Base-by-base conservation (phyloP, 768 basidiomycete species). In the Asterophora lycoperdoides region DNA sequence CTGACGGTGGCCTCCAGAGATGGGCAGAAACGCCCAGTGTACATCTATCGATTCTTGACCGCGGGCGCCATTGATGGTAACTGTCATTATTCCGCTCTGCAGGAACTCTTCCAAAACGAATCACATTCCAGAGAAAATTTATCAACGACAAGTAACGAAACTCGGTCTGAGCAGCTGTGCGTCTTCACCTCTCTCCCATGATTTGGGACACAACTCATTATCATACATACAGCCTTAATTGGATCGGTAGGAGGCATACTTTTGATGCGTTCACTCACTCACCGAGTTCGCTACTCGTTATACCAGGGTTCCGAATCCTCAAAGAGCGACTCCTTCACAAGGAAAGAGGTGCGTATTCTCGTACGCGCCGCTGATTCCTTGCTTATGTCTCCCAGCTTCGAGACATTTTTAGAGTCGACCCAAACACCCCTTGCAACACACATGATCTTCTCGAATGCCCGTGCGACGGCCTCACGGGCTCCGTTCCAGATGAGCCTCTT, bases 111-210 rank as follows among this genome's bases (percentile, higher is more conserved):
- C 5, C 23, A 38, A 14, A 20, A 44, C 17, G 39, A 33, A 13
- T 48, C 6, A 35, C 29, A 26, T 28, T 49, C 2, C 58, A 90
- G 89, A 92, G 68, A 93, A 94, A 70, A 91, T 95, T 18, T 94
- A 80, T 61, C 91, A 97, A 65, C 78, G 95, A 49, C 94, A 97
- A 66, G 83, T 97, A 26, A 96, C 91, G 14, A 98, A 98, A 67
- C 77, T 91, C 9, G 94, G 91, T 4, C 68, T 98, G 40, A 93
- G 91, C 54, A 82, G 89, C 55, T 90, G 89, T 90, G 58, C 67
- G 83, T 72, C 13, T 2, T 29, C 6, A 13, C 38, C 4, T 26
- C 2, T n/a, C 26, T 1, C 14, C 14, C 14, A 26, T 15, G 11
- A 26, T 15, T 26, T 8, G 18, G 17, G 34, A 11, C 4, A 10